These are phyloP conservation scores for Metschnikowia peoriensis DNA, from an alignment of 805 yeast genomes.

Conservation along the genomic window DNA sequence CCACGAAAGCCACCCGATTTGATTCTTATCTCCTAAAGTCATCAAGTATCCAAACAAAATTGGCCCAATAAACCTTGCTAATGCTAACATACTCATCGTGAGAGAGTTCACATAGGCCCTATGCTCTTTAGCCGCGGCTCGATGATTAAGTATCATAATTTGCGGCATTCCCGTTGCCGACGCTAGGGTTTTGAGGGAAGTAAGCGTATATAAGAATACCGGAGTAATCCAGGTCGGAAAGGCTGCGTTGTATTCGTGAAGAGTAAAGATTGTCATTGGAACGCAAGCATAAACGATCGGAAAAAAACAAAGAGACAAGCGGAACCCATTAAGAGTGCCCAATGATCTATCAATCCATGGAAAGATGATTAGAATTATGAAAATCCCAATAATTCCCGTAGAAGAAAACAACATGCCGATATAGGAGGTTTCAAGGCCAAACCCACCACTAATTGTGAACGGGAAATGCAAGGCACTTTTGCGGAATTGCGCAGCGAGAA, in stretches of 20 bases:
- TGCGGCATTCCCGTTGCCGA: slow-evolving; percentile 38
- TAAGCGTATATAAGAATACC: slow-evolving; percentile 26
- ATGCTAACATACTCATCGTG: slow-evolving; percentile 33
- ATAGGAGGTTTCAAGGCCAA: slow-evolving; percentile 30
- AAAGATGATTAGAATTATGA: slow-evolving; percentile 29
- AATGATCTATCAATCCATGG: slow-evolving; percentile 34
- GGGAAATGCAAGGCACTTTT: slow-evolving; percentile 31
- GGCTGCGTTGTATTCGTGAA: slow-evolving; percentile 23
- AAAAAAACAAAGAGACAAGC: slow-evolving; percentile 31
- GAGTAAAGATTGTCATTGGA: slow-evolving; percentile 33
- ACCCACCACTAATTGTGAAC: slow-evolving; percentile 36
- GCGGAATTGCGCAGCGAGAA: slow-evolving; percentile 31
- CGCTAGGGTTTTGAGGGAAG: slow-evolving; percentile 33
- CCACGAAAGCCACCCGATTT: slow-evolving; percentile 33
- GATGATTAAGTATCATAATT: slow-evolving; percentile 32
- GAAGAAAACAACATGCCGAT: slow-evolving; percentile 37
- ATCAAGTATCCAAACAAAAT: slow-evolving; percentile 33
- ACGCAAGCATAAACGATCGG: slow-evolving; percentile 32
- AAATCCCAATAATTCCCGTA: slow-evolving; percentile 37
- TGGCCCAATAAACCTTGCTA: slow-evolving; percentile 35
- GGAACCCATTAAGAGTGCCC: slow-evolving; percentile 30
- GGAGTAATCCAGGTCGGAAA: slow-evolving; percentile 33
- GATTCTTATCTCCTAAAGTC: slow-evolving; percentile 28
- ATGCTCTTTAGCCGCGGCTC: slow-evolving; percentile 34
- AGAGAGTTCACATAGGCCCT: slow-evolving; percentile 36